Percentiles rank a stretch among this genome's conserved stretches.
phyloP scores from a whole-genome alignment of 306 rosid species.

The Prunus persica region DNA sequence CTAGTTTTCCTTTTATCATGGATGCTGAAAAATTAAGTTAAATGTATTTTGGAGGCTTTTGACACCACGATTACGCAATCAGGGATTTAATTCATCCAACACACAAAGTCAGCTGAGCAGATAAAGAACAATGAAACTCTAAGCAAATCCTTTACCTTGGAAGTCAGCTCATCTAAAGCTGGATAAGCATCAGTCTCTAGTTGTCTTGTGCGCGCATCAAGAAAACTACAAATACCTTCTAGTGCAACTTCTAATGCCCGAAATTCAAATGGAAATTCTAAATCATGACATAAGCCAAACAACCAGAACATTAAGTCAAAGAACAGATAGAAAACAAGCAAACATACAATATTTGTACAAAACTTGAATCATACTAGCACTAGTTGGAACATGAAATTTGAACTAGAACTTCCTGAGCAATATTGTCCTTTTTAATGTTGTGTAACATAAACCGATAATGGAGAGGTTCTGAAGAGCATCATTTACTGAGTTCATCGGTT shows the following conservation, averaged over 20 bases:
- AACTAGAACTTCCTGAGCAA: background rate
- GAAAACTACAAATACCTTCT: conserved; percentile 71
- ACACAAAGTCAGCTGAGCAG: background rate
- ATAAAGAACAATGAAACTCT: background rate
- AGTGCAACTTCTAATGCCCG: conserved; percentile 67
- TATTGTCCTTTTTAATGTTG: background rate
- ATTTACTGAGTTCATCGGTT: conserved; percentile 26
- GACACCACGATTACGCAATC: background rate
- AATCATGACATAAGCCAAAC: conserved; percentile 4
- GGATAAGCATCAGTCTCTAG: conserved; percentile 69
- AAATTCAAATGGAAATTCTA: conserved; percentile 84
- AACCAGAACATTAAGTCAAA: background rate
- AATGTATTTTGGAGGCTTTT: background rate
- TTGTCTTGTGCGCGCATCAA: conserved; percentile 64
- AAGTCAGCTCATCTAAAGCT: conserved; percentile 75
- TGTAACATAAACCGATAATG: background rate
- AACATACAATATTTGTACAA: background rate
- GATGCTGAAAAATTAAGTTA: background rate
- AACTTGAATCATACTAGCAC: background rate
- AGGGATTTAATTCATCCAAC: background rate
- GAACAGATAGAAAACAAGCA: background rate
- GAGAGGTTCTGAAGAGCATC: background rate
- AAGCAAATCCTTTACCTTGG: conserved; percentile 45
- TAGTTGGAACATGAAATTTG: background rate
- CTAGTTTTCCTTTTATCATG: background rate